Percentiles rank a stretch among this genome's conserved stretches.
phyloP scores from a whole-genome alignment of 2,329 filamentous ascomycete species.

The Trichophyton mentagrophytes region DNA sequence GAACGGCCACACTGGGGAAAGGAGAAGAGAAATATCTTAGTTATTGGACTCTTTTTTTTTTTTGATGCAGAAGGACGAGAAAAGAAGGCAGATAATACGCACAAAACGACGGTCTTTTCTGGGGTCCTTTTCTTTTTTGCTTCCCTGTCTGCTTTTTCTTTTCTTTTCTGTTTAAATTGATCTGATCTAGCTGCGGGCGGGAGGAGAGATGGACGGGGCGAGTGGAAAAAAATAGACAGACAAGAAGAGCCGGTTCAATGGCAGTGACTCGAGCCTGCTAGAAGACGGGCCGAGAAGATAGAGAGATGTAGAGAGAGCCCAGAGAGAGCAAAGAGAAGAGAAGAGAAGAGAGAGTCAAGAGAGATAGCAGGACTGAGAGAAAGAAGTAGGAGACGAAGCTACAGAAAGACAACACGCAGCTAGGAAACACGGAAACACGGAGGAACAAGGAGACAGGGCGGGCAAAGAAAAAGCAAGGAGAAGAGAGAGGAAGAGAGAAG shows the following conservation, averaged over 20 bases:
- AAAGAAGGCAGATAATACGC: conserved; percentile 6
- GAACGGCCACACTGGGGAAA: neutral
- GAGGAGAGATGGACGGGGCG: neutral
- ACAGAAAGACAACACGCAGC: conserved; percentile 12
- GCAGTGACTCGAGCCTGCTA: neutral
- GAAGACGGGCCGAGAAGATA: conserved; percentile 9
- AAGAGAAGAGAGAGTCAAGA: neutral
- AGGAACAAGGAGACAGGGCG: conserved; percentile 13
- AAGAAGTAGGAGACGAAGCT: neutral
- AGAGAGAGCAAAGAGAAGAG: neutral
- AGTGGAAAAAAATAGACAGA: neutral
- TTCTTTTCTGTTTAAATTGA: neutral
- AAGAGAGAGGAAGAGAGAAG: conserved; percentile 1
- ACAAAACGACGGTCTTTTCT: conserved; percentile 1
- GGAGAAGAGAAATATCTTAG: neutral
- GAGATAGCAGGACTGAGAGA: neutral
- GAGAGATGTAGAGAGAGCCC: neutral
- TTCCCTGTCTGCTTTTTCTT: neutral
- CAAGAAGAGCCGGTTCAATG: conserved; percentile 6
- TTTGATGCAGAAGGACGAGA: neutral
- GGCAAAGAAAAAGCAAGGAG: conserved; percentile 2
- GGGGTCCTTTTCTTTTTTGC: neutral
- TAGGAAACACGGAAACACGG: conserved; percentile 20
- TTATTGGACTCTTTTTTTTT: neutral
- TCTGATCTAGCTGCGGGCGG: neutral